Conservation (phyloP, 2,329 filamentous ascomycete species). For the Endoconidiophora laricicola region DNA sequence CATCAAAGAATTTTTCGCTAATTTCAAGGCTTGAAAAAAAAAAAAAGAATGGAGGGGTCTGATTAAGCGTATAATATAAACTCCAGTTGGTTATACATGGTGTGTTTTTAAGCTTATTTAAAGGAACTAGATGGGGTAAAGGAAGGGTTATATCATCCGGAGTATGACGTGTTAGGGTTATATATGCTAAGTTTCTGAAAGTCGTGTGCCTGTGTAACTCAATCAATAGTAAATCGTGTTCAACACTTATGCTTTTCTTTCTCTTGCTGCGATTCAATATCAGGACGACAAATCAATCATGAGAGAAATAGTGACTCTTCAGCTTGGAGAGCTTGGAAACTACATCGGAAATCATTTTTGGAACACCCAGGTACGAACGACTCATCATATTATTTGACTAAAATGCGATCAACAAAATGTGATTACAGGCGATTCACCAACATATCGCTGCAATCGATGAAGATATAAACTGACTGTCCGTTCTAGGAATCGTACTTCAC, state of each 20-base stretch:
- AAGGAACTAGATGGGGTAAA: neutral
- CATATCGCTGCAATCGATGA: too few relatives aligned
- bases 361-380: slow-evolving; percentile 60
- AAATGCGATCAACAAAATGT: neutral
- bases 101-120: neutral
- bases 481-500: slow-evolving; percentile 90
- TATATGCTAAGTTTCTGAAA: neutral
- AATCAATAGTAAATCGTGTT: neutral
- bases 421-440: neutral
- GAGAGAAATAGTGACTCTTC: slow-evolving; percentile 72
- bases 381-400: neutral
- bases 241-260: neutral
- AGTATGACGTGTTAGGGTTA: too few relatives aligned
- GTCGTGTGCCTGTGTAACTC: neutral
- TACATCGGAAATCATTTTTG: slow-evolving; percentile 93
- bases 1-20: neutral
- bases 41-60: too few relatives aligned
- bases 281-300: neutral
- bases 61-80: too few relatives aligned
- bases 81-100: too few relatives aligned
- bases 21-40: neutral
- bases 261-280: too few relatives aligned
- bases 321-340: slow-evolving; percentile 85
- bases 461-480: neutral
- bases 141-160: too few relatives aligned